Base-by-base conservation (phyloP, 2,329 filamentous ascomycete species). In the Xylariomycetidae sp. region DNA sequence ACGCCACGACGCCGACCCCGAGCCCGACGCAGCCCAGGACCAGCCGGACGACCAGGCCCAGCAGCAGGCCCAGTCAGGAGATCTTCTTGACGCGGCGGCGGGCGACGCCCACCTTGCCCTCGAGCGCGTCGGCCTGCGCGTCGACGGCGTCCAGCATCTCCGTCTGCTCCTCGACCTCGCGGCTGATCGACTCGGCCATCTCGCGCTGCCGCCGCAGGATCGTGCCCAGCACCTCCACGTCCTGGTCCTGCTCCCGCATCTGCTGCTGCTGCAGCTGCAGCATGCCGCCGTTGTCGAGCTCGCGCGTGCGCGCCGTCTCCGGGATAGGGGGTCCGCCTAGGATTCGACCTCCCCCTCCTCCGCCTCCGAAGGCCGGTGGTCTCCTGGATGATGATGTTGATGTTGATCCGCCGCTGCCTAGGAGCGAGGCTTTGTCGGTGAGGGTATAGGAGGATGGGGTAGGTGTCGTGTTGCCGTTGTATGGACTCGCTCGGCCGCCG, bases 251-350 rank as follows among this genome's bases (percentile, higher is more conserved):
- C 44, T 85, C 78, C 33, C 70, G 54, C 69, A 90, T 86, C 57
- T 86, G 76, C 51, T 85, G 72, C 48, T 77, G 70, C 58, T 92
- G 86, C 40, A 92, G 60, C 56, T 84, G 75, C 41, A 89, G 49
- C 13, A 92, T 79, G 0, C 84, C 85, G 4, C 70, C 59, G 48
- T 92, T 92, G 53, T 88, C 85, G 34, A 87, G 61, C 56, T 90
- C 85, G 10, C 85, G 64, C 27, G 86, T 90, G 41, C 77, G 74
- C 37, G 85, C 80, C 12, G 84, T 89, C 61, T 94, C 86, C 2
- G 80, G 74, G 3, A 82, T 63, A 2, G 84, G 83, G 1, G 74
- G 82, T 1, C 86, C 86, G 1, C 90, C 66, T 3, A 89, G 82
- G 26, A 86, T 69, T 2, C 85, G 77, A 2, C 72, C 64, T 1